phyloP scores from a whole-genome alignment of 371 early-diverging fungal species.

The Apophysomyces ossiformis region DNA sequence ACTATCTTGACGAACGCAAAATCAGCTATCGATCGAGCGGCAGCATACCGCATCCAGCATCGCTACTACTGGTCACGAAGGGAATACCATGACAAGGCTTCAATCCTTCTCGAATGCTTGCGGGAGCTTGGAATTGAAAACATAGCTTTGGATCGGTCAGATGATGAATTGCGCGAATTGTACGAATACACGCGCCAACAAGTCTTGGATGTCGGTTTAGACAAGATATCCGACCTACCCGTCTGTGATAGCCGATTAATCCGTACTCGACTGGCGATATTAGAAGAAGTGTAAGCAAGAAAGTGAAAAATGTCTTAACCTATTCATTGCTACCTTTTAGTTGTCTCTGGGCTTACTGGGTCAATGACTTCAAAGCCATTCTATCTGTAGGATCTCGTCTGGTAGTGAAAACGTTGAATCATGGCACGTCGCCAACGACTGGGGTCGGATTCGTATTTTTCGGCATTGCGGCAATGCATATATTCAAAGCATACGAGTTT shows the following conservation, averaged over 20 bases:
- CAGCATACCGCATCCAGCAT: constrained; percentile 49
- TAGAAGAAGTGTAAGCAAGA: constrained; percentile 43
- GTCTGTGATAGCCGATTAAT: constrained; percentile 44
- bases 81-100: constrained; percentile 34
- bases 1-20: constrained; percentile 41
- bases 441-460: constrained; percentile 53
- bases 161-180: constrained; percentile 27
- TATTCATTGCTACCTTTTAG: constrained; percentile 2
- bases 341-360: constrained; percentile 50
- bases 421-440: constrained; percentile 45
- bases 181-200: constrained; percentile 36
- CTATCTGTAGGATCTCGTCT: constrained; percentile 36
- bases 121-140: constrained; percentile 45
- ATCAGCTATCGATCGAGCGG: constrained; percentile 47
- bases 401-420: constrained; percentile 38
- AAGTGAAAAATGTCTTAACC: background rate
- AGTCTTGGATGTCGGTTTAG: constrained; percentile 38
- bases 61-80: constrained; percentile 43
- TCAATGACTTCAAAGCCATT: constrained; percentile 38
- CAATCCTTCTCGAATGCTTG: constrained; percentile 43
- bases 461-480: constrained; percentile 46
- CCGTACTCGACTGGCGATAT: constrained; percentile 42
- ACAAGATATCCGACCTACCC: constrained; percentile 36
- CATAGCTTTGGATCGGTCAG: constrained; percentile 27
- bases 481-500: constrained; percentile 48